Percentiles rank a stretch among this genome's conserved stretches.
phyloP scores from a whole-genome alignment of 2,329 filamentous ascomycete genomes.

The Ascochyta lentis region DNA sequence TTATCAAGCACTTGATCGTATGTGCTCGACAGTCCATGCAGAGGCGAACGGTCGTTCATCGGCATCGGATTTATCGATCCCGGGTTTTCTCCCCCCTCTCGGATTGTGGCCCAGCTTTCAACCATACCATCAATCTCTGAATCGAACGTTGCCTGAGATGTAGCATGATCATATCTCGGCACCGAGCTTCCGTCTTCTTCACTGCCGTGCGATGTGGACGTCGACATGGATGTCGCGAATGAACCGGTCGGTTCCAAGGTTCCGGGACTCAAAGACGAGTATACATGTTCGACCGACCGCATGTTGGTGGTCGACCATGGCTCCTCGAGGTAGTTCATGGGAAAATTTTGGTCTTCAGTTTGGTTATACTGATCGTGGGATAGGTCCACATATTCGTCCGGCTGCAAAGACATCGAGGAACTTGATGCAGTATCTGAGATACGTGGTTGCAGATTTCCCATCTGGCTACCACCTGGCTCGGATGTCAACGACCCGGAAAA shows the following conservation, averaged over 20 bases:
- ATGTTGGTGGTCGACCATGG: background rate
- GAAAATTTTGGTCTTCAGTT: too few relatives aligned
- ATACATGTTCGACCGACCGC: background rate
- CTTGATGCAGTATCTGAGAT: too few relatives aligned
- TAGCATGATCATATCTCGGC: background rate
- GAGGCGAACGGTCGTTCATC: background rate
- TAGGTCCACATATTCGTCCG: background rate
- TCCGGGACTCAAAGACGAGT: background rate
- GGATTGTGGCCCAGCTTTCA: background rate
- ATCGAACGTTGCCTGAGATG: background rate
- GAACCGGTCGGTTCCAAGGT: background rate
- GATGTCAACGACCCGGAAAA: too few relatives aligned
- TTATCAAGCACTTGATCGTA: too few relatives aligned
- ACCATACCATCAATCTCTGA: background rate
- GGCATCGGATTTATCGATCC: background rate
- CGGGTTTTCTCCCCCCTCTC: background rate
- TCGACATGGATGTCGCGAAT: background rate
- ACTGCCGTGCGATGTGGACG: background rate
- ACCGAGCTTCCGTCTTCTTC: background rate
- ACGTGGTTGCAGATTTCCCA: too few relatives aligned
- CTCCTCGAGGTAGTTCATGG: background rate
- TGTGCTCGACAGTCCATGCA: background rate
- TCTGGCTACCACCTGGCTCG: too few relatives aligned
- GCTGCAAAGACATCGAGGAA: background rate
- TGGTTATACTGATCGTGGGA: too few relatives aligned